Evolutionary conservation across 192 early-diverging fungal genomes (phyloP), one percentile per base, ranked within the genome.

Genomic region (Entophlyctis helioformis): DNA sequence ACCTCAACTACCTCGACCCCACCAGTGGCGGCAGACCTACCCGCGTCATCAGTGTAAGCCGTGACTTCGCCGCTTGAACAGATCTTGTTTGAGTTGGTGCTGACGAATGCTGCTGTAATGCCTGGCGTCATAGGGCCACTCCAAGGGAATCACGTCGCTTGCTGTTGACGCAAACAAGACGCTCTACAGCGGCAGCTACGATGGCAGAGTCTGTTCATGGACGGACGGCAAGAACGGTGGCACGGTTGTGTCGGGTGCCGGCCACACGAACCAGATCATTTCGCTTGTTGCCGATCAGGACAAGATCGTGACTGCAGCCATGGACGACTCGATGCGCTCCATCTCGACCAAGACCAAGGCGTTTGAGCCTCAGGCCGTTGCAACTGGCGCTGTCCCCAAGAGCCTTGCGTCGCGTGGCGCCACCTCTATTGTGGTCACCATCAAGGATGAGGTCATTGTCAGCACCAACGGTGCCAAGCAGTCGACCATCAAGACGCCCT

Each of bases 131-230:
- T 53, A 79, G 58, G 91, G 91, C 10, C 89, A 91, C 57, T 76
- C 80, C 60, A 81, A 83, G 53, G 74, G 78, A 9, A 89, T 94
- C 39, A 94, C 89, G 0, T 82, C 84, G 3, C 55, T 94, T 23
- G 66, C 84, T 1, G 56, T 69, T 0, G 51, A 56, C 5, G 51
- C 52, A 7, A 56, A 67, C 24, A 63, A 66, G 41, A 81, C 76
- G 1, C 63, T 98, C 27, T 85, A 74, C 59, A 87, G 88, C 10
- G 94, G 86, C 32, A 84, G 81, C 45, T 94, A 94, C 58, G 94
- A 98, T 57, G 94, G 94, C 7, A 73, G 77, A n/a, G 74, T 92
- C 11, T 54, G 75, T 59, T 44, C 63, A 0, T 94, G 91, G 91
- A 70, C 70, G 24, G 59, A 75, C 44, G 55, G 50, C 0, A 6